Evolutionary conservation across 192 early-diverging fungal species (phyloP).

Genomic region (Backusella westeae): DNA sequence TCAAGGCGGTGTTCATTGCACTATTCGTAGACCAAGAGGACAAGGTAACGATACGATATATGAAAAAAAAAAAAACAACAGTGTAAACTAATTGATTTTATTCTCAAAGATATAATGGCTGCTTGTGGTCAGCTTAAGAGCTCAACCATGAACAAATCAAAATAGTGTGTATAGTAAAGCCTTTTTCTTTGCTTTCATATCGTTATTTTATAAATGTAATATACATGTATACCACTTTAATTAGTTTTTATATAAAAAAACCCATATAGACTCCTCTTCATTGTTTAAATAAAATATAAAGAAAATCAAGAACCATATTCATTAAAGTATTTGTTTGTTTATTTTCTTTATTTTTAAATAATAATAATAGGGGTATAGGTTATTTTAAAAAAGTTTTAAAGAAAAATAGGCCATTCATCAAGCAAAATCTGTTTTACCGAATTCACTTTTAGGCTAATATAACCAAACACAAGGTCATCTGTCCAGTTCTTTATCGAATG

Average conservation of each 20-base stretch:
- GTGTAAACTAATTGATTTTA: not conserved
- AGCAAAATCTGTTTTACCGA: not conserved
- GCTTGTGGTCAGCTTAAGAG: slow-evolving; percentile 71
- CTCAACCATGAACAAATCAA: not conserved
- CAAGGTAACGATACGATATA: slow-evolving; percentile 23
- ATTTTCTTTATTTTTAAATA: not conserved
- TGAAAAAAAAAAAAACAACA: not conserved
- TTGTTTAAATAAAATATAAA: not conserved
- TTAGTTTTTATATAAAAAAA: not conserved
- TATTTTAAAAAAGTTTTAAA: not conserved
- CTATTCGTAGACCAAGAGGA: slow-evolving; percentile 61
- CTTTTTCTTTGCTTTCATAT: not conserved
- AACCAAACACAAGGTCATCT: not conserved
- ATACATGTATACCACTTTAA: not conserved
- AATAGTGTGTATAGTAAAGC: not conserved
- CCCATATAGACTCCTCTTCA: not conserved
- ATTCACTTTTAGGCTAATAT: not conserved
- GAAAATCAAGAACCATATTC: not conserved
- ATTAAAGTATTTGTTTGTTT: not conserved
- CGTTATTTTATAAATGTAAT: not conserved
- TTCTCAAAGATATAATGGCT: slow-evolving; percentile 67
- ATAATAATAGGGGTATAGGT: not conserved
- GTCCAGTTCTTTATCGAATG: not conserved
- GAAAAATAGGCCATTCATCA: not conserved
- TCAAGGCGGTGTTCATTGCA: slow-evolving; percentile 50